Percentiles rank a stretch among this genome's conserved stretches.
Conservation (phyloP, 768 basidiomycete genomes). For the Trametes coccinea region DNA sequence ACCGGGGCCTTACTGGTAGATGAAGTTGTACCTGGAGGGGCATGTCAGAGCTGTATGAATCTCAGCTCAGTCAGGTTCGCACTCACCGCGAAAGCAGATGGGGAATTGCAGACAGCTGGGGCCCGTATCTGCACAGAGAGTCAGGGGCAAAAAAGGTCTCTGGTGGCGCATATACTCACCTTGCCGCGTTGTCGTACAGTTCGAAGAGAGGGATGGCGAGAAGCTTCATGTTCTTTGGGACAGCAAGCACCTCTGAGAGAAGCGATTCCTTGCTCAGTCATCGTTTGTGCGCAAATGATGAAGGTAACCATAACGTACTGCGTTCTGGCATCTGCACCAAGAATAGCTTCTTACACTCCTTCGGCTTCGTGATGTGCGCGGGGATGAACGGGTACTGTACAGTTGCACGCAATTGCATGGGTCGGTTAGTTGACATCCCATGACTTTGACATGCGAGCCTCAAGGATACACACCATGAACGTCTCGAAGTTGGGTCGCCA, state of each 20-base stretch:
- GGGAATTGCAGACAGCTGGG: slow-evolving; percentile 92
- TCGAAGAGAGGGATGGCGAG: slow-evolving; percentile 96
- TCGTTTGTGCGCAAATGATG: too few relatives aligned
- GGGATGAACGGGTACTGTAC: slow-evolving; percentile 91
- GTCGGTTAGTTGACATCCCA: neutral
- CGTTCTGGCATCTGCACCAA: slow-evolving; percentile 93
- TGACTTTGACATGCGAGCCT: neutral
- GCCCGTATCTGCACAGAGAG: slow-evolving; percentile 64
- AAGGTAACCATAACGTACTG: slow-evolving; percentile 53
- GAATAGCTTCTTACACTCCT: slow-evolving; percentile 97
- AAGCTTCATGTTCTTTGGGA: slow-evolving; percentile 99
- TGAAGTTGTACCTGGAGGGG: slow-evolving; percentile 60
- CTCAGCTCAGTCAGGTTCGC: neutral
- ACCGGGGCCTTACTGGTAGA: slow-evolving; percentile 56
- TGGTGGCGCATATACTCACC: slow-evolving; percentile 43
- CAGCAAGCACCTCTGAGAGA: slow-evolving; percentile 82
- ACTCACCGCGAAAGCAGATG: slow-evolving; percentile 82
- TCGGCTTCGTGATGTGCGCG: slow-evolving; percentile 95
- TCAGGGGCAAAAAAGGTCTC: neutral
- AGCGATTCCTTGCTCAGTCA: neutral
- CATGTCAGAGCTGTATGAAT: neutral
- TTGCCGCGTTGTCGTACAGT: slow-evolving; percentile 94
- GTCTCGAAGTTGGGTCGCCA: slow-evolving; percentile 99
- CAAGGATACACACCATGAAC: slow-evolving; percentile 78
- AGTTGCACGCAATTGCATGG: neutral